phyloP scores from a whole-genome alignment of 768 basidiomycete genomes.

The Pholiota molesta region DNA sequence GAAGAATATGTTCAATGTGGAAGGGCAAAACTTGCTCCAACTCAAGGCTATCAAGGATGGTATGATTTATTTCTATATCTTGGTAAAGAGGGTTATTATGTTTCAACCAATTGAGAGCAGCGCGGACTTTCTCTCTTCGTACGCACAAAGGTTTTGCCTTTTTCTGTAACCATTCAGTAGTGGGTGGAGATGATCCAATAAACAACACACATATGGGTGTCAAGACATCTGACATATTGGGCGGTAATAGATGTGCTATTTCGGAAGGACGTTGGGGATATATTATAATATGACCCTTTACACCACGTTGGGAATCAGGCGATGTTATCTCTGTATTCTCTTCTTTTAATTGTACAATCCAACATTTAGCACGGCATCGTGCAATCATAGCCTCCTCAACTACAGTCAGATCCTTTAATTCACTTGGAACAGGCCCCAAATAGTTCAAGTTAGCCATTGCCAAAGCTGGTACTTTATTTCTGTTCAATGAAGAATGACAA shows the following conservation, averaged over 20 bases:
- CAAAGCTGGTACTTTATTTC: not conserved
- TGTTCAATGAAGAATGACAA: not conserved
- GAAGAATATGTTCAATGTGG: too few species aligned
- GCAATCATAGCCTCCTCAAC: not conserved
- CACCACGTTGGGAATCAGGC: constrained; percentile 28
- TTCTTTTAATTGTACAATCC: not conserved
- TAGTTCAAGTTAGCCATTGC: not conserved
- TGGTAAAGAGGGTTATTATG: too few species aligned
- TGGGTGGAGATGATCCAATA: constrained; percentile 33
- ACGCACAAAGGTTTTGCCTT: too few species aligned
- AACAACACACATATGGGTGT: constrained; percentile 43
- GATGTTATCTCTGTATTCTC: not conserved
- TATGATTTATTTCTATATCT: too few species aligned
- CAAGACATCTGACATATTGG: constrained; percentile 34
- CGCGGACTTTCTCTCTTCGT: too few species aligned
- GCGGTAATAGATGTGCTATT: constrained; percentile 35
- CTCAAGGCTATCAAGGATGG: too few species aligned
- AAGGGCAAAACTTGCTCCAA: too few species aligned
- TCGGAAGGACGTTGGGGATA: constrained; percentile 37
- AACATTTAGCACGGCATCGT: not conserved
- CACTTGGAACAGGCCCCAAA: not conserved
- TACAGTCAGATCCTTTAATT: not conserved
- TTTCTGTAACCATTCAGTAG: constrained; percentile 28
- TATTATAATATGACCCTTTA: constrained; percentile 43
- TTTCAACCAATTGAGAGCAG: too few species aligned